Base-by-base conservation (phyloP, 306 rosid genomes). In the Cicer chorassanicum region DNA sequence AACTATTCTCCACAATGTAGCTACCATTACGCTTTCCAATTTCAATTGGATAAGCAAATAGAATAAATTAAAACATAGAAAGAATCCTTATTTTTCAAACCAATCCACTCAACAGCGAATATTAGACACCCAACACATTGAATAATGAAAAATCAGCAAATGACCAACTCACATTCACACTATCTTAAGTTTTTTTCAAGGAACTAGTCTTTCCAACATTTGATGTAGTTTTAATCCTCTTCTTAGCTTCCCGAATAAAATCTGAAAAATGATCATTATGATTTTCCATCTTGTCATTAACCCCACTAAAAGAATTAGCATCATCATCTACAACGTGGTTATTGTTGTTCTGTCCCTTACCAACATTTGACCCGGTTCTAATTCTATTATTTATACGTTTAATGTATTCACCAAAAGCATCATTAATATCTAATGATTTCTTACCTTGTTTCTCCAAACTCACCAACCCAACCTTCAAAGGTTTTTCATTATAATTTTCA, bases 181-280 rank as follows among this genome's bases (percentile, higher is more conserved):
- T 39, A 50, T 68, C 54, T 65, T 83, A 51, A 55, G 76, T 81
- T 67, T 73, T 72, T 76, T 80, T 84, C 39, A 80, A 82, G 16
- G 89, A 77, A 54, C 53, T 12, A 9, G 14, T 42, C 60, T 72
- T 87, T 71, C 87, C 84, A 55, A 71, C 8, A 71, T 12, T 77
- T 0, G 89, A 80, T 7, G 83, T 70, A 46, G 82, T 74, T 71
- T 81, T 66, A 8, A 89, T 70, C 73, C 65, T 89, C 51, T 48
- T 74, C 81, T 49, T 79, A 8, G 78, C 74, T 39, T 44, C 53
- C 19, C 77, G 65, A 75, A 87, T 84, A 42, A 78, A 90, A 38
- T 82, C 88, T 18, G 89, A 74, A 72, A 82, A 81, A 5, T 74
- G 83, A 46, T 91, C 91, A n/a, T 62, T 72, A 1, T 36, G 63